Percentiles rank a stretch among this genome's conserved stretches.
Evolutionary conservation across 768 basidiomycete genomes (phyloP).

Genomic region (Russula compacta): DNA sequence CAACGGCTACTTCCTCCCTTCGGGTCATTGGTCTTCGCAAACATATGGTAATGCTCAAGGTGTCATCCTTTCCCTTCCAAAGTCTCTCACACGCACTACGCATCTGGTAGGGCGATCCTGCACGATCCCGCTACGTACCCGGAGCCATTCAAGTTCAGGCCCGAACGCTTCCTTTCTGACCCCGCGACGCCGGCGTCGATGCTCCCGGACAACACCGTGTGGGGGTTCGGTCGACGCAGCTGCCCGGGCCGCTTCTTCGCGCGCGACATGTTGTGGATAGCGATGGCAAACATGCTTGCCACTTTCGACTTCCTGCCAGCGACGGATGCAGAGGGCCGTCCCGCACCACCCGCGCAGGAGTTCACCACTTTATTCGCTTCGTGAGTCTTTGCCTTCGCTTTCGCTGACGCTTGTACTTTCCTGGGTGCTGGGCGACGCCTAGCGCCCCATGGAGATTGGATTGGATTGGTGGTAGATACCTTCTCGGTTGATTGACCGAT

Average conservation of each 20-base stretch:
- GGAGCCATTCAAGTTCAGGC: slow-evolving; percentile 3
- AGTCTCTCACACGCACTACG: no score
- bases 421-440: not conserved
- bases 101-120: not conserved
- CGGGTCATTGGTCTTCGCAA: not conserved
- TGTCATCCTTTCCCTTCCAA: not conserved
- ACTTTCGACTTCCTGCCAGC: slow-evolving; percentile 9
- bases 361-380: not conserved
- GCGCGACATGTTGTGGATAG: not conserved
- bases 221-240: slow-evolving; percentile 9
- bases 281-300: slow-evolving; percentile 9
- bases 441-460: not conserved
- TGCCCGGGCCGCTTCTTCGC: slow-evolving; percentile 12
- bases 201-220: not conserved
- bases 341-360: not conserved
- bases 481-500: not conserved
- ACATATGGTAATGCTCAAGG: not conserved
- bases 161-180: slow-evolving; percentile 7
- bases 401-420: not conserved
- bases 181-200: not conserved
- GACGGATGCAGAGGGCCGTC: slow-evolving; percentile 1
- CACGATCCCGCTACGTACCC: slow-evolving; percentile 1
- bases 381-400: not conserved
- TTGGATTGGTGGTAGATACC: no score
- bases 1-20: slow-evolving; percentile 8